A percentile compares a stretch with the other conserved stretches of the same genome.
These are phyloP conservation scores for Pseudogymnoascus destructans DNA, from an alignment of 2,329 filamentous ascomycete species.

Conservation along the genomic window DNA sequence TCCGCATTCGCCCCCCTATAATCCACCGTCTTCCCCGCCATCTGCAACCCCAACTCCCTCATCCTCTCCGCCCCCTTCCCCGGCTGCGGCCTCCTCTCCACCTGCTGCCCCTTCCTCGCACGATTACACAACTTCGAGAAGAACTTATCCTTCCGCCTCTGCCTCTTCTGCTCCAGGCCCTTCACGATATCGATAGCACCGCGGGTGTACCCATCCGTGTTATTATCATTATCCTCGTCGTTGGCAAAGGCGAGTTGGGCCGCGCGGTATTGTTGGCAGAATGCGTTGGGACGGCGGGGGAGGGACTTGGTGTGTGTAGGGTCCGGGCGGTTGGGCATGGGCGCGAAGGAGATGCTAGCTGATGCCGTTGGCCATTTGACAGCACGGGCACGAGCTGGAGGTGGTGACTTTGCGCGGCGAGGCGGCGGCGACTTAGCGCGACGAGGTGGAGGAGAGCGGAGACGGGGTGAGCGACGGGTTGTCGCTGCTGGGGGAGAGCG, in stretches of 20 bases:
- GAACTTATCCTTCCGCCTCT: slow-evolving; percentile 85
- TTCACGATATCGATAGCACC: slow-evolving; percentile 98
- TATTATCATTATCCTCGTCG: slow-evolving; percentile 24
- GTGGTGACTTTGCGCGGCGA: slow-evolving; percentile 41
- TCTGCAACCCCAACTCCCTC: slow-evolving; percentile 78
- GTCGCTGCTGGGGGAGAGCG: slow-evolving; percentile 30
- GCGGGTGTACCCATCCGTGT: slow-evolving; percentile 53
- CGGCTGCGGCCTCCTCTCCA: slow-evolving; percentile 53
- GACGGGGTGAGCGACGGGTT: slow-evolving; percentile 15
- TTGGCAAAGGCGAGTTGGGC: slow-evolving; percentile 32
- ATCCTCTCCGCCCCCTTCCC: slow-evolving; percentile 88
- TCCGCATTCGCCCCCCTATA: slow-evolving; percentile 43
- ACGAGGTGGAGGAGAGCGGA: slow-evolving; percentile 27
- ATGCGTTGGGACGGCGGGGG: slow-evolving; percentile 63
- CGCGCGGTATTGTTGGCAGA: slow-evolving; percentile 36
- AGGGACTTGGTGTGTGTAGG: slow-evolving; percentile 74
- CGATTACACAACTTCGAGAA: slow-evolving; percentile 82
- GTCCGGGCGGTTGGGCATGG: slow-evolving; percentile 46
- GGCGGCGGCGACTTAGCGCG: slow-evolving; percentile 27
- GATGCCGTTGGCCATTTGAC: slow-evolving; percentile 37
- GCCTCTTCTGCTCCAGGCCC: slow-evolving; percentile 85
- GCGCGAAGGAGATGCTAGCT: slow-evolving; percentile 31
- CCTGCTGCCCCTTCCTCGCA: slow-evolving; percentile 50
- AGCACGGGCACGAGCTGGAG: slow-evolving; percentile 51
- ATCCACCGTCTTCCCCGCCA: slow-evolving; percentile 65